phyloP scores from a whole-genome alignment of 257 asterid species.

The Rehmannia glutinosa region DNA sequence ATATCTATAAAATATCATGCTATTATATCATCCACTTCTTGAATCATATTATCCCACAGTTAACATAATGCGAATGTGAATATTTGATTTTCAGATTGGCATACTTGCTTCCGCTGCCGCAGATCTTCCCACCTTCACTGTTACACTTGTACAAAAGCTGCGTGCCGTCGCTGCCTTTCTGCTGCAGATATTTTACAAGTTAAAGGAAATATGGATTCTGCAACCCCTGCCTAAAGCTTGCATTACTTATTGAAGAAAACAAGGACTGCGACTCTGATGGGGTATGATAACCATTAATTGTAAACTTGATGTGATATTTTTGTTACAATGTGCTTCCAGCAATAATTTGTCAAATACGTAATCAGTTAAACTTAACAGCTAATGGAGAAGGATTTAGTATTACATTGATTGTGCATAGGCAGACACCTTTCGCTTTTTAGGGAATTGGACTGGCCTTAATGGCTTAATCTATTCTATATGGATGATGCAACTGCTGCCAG shows the following conservation, averaged over 20 bases:
- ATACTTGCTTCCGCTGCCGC: constrained; percentile 48
- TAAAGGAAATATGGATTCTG: constrained; percentile 72
- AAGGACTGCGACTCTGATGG: constrained; percentile 51
- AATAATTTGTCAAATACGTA: background rate
- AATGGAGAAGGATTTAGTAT: constrained; percentile 3
- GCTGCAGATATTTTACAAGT: constrained; percentile 32
- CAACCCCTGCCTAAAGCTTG: constrained; percentile 53
- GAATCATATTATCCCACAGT: background rate
- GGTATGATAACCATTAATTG: constrained; percentile 45
- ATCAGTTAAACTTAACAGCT: background rate
- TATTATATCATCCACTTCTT: background rate
- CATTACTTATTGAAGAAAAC: constrained; percentile 57
- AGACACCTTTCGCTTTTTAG: no score
- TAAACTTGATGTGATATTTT: background rate
- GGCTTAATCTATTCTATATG: background rate
- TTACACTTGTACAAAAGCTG: constrained; percentile 59
- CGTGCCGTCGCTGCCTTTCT: constrained; percentile 53
- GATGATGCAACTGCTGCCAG: background rate
- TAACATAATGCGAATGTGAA: constrained; percentile 6
- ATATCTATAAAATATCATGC: background rate
- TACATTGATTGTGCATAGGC: background rate
- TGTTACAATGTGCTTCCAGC: background rate
- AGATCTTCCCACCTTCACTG: constrained; percentile 44
- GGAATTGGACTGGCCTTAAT: no score
- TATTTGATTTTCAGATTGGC: constrained; percentile 62